Percentiles rank a stretch among this genome's conserved stretches.
Evolutionary conservation across 2,329 filamentous ascomycete genomes (phyloP).

Genomic region (Colletotrichum chlorophyti): DNA sequence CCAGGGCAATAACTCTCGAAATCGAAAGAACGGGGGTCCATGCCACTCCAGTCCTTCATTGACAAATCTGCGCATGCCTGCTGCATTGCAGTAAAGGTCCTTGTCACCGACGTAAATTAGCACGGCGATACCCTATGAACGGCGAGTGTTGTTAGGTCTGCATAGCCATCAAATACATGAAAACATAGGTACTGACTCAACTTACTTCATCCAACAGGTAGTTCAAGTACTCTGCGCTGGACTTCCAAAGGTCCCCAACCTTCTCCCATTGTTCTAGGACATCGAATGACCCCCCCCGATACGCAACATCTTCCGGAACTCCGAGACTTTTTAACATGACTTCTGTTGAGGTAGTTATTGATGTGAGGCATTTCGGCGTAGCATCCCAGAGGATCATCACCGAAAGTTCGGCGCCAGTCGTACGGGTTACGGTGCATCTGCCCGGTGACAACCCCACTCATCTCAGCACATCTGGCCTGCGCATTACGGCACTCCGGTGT

Average conservation of each 20-base stretch:
- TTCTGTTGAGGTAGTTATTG: background rate
- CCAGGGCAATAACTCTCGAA: background rate
- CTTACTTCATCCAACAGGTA: background rate
- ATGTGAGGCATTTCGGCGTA: background rate
- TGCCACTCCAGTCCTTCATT: constrained; percentile 6
- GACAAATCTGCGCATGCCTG: constrained; percentile 3
- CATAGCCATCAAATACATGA: too few relatives aligned
- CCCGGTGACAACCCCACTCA: background rate
- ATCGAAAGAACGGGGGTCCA: constrained; percentile 3
- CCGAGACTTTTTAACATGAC: background rate
- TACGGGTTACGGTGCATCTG: constrained; percentile 4
- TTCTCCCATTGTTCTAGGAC: background rate
- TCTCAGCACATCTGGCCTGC: background rate
- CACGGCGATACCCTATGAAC: background rate
- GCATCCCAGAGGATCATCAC: background rate
- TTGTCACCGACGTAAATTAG: constrained; percentile 14
- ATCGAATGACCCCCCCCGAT: background rate
- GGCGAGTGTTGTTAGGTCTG: background rate
- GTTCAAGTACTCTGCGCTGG: constrained; percentile 1
- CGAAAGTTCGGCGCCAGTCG: background rate
- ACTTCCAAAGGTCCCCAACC: constrained; percentile 9
- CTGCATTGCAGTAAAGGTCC: constrained; percentile 11
- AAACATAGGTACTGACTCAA: too few relatives aligned
- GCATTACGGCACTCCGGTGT: background rate
- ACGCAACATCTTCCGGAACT: background rate